Evolutionary conservation across 768 basidiomycete genomes (phyloP).

Genomic region (Chalciporus piperatus): DNA sequence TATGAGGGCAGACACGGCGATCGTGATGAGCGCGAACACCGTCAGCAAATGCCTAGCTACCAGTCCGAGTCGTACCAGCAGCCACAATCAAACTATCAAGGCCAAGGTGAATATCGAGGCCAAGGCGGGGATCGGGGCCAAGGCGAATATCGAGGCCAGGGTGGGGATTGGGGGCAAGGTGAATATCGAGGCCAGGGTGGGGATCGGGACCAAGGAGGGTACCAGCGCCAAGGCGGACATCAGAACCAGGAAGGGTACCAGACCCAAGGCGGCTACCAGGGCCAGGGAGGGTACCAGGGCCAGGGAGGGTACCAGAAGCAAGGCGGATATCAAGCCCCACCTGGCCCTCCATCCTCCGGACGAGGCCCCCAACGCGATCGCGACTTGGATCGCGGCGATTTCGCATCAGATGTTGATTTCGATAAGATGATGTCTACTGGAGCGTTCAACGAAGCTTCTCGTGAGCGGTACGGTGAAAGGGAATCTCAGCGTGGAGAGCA

Average conservation of each 20-base stretch:
- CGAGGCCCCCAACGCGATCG: constrained; percentile 1
- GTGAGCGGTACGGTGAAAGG: not conserved
- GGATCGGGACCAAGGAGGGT: not conserved
- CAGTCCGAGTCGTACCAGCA: not conserved
- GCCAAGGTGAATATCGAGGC: not conserved
- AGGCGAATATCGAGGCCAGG: not conserved
- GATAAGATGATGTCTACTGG: constrained; percentile 19
- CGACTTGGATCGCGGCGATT: constrained; percentile 25
- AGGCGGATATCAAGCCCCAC: not conserved
- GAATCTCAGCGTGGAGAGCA: not conserved
- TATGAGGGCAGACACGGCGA: not conserved
- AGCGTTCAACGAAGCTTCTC: constrained; percentile 1
- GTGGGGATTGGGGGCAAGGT: not conserved
- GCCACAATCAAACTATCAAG: not conserved
- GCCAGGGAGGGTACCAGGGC: not conserved
- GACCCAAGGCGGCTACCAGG: too few species aligned
- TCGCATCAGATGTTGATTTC: constrained; percentile 29
- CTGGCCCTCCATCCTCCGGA: constrained; percentile 3
- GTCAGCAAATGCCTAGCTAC: not conserved
- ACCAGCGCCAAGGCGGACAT: not conserved
- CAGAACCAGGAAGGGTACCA: not conserved
- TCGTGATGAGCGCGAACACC: not conserved
- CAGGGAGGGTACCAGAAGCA: not conserved
- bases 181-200: not conserved
- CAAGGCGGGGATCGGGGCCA: not conserved